Conservation (phyloP, 176 grass and related monocot genomes). For the Avena sativa region DNA sequence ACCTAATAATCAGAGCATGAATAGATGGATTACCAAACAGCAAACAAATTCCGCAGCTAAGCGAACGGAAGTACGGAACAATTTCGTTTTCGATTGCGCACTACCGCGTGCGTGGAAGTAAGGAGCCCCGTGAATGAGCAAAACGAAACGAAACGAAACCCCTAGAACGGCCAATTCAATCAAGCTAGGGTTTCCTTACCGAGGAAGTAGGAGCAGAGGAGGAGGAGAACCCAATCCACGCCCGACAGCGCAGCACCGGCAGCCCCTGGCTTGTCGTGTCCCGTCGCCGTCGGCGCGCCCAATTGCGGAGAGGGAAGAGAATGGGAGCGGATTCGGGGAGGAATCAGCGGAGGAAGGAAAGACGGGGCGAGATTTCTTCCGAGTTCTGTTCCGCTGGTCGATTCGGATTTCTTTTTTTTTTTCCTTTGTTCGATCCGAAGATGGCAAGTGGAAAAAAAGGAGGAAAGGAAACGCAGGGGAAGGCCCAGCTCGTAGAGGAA, state of each 20-base stretch:
- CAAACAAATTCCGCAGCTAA: not conserved
- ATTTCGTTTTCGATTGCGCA: not conserved
- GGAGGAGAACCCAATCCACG: not conserved
- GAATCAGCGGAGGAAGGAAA: not conserved
- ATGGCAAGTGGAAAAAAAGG: not conserved
- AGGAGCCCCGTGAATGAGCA: not conserved
- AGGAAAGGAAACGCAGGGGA: not conserved
- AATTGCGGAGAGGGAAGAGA: not conserved
- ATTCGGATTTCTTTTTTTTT: constrained; percentile 21
- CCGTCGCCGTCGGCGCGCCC: not conserved
- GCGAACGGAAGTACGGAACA: not conserved
- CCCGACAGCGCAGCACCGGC: not conserved
- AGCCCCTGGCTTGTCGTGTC: not conserved
- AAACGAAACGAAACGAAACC: not conserved
- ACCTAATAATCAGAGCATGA: not conserved
- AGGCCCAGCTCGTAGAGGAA: not conserved
- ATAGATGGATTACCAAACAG: not conserved
- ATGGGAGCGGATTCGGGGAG: not conserved
- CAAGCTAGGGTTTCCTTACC: constrained; percentile 30
- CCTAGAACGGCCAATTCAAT: not conserved
- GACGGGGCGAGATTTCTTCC: not conserved
- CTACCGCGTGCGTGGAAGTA: not conserved
- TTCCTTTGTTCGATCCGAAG: not conserved
- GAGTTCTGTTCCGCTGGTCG: not conserved
- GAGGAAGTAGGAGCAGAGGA: not conserved